phyloP scores from a whole-genome alignment of 306 rosid genomes.

The Amphicarpaea edgeworthii region DNA sequence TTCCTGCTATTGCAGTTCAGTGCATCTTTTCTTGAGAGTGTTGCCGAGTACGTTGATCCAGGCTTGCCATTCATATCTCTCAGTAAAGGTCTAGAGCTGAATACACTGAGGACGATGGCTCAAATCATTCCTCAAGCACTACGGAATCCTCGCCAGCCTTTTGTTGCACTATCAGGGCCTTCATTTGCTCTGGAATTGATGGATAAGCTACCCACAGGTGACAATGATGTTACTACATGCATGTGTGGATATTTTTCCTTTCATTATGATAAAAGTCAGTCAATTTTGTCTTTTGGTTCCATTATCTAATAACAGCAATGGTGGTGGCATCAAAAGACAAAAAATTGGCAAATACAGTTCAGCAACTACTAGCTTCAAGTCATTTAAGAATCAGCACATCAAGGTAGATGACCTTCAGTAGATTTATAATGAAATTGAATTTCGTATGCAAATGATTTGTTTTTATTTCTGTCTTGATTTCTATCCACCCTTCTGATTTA shows the following conservation, averaged over 20 bases:
- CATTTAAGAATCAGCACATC: constrained; percentile 95
- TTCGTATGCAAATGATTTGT: constrained; percentile 23
- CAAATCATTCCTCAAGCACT: constrained; percentile 89
- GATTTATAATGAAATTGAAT: constrained; percentile 41
- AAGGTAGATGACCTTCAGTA: constrained; percentile 63
- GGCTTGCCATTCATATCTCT: constrained; percentile 88
- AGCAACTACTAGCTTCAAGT: constrained; percentile 80
- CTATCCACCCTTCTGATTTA: not conserved
- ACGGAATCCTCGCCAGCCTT: constrained; percentile 89
- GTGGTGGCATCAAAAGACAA: constrained; percentile 93
- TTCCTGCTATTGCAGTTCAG: constrained; percentile 74
- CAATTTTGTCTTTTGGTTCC: constrained; percentile 19
- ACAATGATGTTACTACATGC: constrained; percentile 31
- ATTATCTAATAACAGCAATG: constrained; percentile 71
- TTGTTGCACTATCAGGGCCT: constrained; percentile 93
- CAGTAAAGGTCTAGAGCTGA: constrained; percentile 92
- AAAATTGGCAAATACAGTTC: constrained; percentile 82
- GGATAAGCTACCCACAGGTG: constrained; percentile 95
- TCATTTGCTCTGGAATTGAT: constrained; percentile 88
- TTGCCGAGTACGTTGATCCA: constrained; percentile 88
- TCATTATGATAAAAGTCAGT: constrained; percentile 15
- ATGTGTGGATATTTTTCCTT: not conserved
- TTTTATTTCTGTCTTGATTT: constrained; percentile 24
- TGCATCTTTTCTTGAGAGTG: constrained; percentile 74
- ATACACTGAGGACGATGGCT: constrained; percentile 91